phyloP scores from a whole-genome alignment of 129 eudicot species.

The Kitagawia praeruptora region DNA sequence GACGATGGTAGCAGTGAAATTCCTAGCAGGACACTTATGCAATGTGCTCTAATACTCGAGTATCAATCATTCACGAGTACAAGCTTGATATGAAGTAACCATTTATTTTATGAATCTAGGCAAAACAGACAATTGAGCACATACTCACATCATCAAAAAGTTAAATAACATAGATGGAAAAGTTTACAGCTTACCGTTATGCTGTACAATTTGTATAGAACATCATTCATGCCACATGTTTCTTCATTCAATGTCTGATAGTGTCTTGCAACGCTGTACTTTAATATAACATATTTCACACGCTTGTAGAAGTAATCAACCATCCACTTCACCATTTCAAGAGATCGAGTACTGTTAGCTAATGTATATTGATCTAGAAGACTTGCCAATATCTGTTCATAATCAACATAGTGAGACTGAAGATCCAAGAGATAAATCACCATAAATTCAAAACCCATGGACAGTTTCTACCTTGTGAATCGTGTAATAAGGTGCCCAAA shows the following conservation, averaged over 20 bases:
- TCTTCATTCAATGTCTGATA: constrained; percentile 86
- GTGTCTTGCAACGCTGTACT: constrained; percentile 66
- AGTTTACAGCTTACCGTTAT: constrained; percentile 46
- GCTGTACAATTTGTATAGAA: constrained; percentile 58
- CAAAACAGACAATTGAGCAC: neutral
- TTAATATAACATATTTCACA: constrained; percentile 59
- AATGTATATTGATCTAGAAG: constrained; percentile 73
- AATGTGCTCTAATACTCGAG: neutral
- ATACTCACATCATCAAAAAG: neutral
- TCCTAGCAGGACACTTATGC: no score
- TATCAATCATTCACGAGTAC: neutral
- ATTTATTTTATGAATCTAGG: neutral
- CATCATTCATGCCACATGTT: constrained; percentile 97
- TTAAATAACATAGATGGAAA: neutral
- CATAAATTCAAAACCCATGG: neutral
- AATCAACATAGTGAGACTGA: constrained; percentile 1
- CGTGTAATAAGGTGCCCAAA: constrained; percentile 98
- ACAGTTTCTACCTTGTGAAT: constrained; percentile 67
- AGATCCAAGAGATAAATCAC: neutral
- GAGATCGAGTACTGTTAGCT: constrained; percentile 52
- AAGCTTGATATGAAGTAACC: neutral
- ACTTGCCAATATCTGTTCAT: constrained; percentile 78
- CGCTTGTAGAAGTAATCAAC: constrained; percentile 80
- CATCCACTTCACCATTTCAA: constrained; percentile 66
- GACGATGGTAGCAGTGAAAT: neutral